Evolutionary conservation across 208 protist species (phyloP).

Genomic region (Crithidia sp.): DNA sequence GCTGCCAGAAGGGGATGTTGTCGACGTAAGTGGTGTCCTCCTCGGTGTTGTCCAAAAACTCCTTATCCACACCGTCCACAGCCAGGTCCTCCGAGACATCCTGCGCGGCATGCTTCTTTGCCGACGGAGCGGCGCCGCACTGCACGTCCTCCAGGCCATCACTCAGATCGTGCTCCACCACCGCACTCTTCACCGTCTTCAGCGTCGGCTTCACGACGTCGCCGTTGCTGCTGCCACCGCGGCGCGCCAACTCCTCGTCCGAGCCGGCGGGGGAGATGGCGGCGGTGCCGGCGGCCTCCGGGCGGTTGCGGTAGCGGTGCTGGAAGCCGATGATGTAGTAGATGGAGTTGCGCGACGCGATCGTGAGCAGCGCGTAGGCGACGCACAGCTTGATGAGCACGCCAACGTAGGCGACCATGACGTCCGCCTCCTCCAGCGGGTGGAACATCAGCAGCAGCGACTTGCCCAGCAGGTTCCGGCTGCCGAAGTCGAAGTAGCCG

Average conservation of each 20-base stretch:
- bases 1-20: conserved; percentile 53
- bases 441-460: conserved; percentile 66
- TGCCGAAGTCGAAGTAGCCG: conserved; percentile 75
- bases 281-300: neutral
- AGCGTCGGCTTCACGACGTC: neutral
- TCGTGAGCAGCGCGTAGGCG: conserved; percentile 51
- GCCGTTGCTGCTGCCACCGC: neutral
- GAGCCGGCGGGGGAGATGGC: neutral
- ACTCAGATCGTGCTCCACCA: neutral
- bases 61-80: conserved; percentile 1
- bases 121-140: neutral
- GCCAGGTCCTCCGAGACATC: neutral
- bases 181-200: neutral
- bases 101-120: conserved; percentile 18
- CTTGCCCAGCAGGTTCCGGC: conserved; percentile 29
- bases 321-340: conserved; percentile 62
- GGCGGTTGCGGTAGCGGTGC: conserved; percentile 39
- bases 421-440: conserved; percentile 43
- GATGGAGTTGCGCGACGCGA: conserved; percentile 54
- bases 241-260: conserved; percentile 7
- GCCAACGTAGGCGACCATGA: conserved; percentile 55
- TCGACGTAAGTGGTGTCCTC: conserved; percentile 44
- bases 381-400: conserved; percentile 69
- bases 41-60: conserved; percentile 7
- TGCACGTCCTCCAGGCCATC: conserved; percentile 2